phyloP scores from a whole-genome alignment of 768 basidiomycete genomes.

The Tylopilus plumbeoviolaceoides region DNA sequence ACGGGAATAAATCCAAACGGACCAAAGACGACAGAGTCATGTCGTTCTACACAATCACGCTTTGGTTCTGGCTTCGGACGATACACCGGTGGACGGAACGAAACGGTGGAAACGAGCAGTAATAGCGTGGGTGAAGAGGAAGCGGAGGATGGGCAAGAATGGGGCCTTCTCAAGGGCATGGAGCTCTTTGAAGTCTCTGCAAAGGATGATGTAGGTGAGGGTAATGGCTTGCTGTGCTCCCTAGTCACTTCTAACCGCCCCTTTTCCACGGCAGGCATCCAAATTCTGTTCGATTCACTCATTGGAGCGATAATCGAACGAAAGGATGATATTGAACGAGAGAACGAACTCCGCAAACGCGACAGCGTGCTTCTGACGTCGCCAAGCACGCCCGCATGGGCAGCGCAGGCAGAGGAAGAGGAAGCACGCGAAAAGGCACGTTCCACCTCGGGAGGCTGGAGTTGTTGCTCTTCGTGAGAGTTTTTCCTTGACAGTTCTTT shows the following conservation, averaged over 20 bases:
- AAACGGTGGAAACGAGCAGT: conserved; percentile 56
- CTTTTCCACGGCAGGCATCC: conserved; percentile 54
- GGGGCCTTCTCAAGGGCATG: conserved; percentile 80
- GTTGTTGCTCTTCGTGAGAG: conserved; percentile 55
- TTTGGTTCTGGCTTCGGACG: conserved; percentile 56
- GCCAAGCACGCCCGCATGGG: conserved; percentile 64
- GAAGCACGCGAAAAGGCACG: conserved; percentile 58
- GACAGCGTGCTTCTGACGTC: conserved; percentile 79
- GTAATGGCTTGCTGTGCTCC: background rate
- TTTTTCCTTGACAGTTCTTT: conserved; percentile 3
- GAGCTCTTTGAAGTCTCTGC: conserved; percentile 89
- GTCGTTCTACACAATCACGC: conserved; percentile 47
- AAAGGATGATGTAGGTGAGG: conserved; percentile 75
- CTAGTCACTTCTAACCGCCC: conserved; percentile 14
- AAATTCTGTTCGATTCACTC: conserved; percentile 73
- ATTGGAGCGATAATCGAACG: conserved; percentile 75
- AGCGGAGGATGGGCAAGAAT: conserved; percentile 51
- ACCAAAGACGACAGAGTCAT: conserved; percentile 36
- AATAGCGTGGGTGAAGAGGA: conserved; percentile 68
- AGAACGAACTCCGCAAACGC: conserved; percentile 74
- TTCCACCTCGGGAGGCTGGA: conserved; percentile 52
- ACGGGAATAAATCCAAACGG: conserved; percentile 30
- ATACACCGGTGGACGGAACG: conserved; percentile 50
- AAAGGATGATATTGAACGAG: conserved; percentile 75
- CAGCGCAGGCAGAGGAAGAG: conserved; percentile 76